Conservation (phyloP, 202 grass and related monocot species). For the Digitaria exilis region DNA sequence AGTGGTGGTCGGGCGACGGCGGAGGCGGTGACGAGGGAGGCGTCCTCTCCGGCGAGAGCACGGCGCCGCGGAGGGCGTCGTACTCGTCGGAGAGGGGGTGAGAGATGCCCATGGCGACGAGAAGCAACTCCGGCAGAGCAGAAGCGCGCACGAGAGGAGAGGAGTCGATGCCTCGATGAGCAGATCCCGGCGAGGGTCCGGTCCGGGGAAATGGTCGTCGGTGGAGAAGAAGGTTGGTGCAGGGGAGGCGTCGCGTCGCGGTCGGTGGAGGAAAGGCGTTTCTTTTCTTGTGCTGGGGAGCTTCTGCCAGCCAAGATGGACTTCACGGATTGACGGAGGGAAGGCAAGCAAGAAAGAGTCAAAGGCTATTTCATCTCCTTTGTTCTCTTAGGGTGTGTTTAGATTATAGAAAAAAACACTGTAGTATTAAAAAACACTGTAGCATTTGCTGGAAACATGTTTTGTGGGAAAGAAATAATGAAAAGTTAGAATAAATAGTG, state of each 20-base stretch:
- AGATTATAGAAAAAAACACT: too few relatives aligned
- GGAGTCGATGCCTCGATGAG: too few relatives aligned
- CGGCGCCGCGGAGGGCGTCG: slow-evolving; percentile 21
- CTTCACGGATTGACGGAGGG: background rate
- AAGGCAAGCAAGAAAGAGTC: background rate
- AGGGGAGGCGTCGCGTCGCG: background rate
- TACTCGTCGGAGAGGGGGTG: slow-evolving; percentile 61
- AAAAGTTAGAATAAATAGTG: too few relatives aligned
- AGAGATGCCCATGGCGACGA: slow-evolving; percentile 43
- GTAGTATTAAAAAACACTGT: too few relatives aligned
- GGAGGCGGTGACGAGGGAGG: slow-evolving; percentile 24
- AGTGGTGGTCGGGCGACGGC: slow-evolving; percentile 12
- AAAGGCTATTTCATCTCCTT: background rate
- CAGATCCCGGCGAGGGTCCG: background rate
- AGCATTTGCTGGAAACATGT: too few relatives aligned
- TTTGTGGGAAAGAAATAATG: too few relatives aligned
- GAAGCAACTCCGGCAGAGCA: too few relatives aligned
- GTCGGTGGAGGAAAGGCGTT: slow-evolving; percentile 14
- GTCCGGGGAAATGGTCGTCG: background rate
- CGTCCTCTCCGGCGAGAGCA: slow-evolving; percentile 43
- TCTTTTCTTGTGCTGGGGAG: background rate
- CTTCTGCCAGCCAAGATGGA: background rate
- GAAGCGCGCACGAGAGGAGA: background rate
- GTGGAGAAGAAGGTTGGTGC: background rate
- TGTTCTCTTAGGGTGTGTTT: too few relatives aligned